These are phyloP conservation scores for Botrytis medusae DNA, from an alignment of 2,329 filamentous ascomycete genomes.

Conservation along the genomic window DNA sequence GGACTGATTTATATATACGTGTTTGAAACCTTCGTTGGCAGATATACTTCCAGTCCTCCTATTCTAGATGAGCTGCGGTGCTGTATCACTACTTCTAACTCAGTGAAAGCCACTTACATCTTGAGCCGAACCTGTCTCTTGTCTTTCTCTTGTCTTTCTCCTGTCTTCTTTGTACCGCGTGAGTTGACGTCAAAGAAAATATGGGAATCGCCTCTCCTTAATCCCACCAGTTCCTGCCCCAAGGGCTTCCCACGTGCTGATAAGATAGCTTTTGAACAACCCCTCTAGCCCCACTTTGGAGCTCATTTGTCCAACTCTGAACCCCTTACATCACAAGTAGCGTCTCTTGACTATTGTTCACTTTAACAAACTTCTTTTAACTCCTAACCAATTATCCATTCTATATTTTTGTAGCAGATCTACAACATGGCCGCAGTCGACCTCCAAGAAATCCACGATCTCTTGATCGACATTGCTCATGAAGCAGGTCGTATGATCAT, in stretches of 20 bases:
- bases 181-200: background rate
- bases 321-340: background rate
- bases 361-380: background rate
- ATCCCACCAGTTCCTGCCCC: constrained; percentile 1
- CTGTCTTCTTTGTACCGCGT: background rate
- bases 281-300: constrained; percentile 11
- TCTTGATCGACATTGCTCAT: constrained; percentile 58
- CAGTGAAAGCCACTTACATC: background rate
- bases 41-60: background rate
- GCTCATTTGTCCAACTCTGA: background rate
- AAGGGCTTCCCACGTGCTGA: constrained; percentile 21
- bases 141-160: background rate
- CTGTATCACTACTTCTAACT: background rate
- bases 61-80: background rate
- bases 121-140: background rate
- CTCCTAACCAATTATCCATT: background rate
- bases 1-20: background rate
- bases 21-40: too few species aligned
- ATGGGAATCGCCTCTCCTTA: background rate
- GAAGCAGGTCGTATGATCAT: constrained; percentile 66
- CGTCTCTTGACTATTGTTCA: background rate
- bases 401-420: background rate
- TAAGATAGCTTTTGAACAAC: constrained; percentile 18
- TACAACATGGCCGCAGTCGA: constrained; percentile 54
- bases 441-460: constrained; percentile 61